Percentiles rank a stretch among this genome's conserved stretches.
These are phyloP conservation scores for Chrysanthemum lavandulifolium DNA, from an alignment of 129 eudicot genomes.

Conservation along the genomic window DNA sequence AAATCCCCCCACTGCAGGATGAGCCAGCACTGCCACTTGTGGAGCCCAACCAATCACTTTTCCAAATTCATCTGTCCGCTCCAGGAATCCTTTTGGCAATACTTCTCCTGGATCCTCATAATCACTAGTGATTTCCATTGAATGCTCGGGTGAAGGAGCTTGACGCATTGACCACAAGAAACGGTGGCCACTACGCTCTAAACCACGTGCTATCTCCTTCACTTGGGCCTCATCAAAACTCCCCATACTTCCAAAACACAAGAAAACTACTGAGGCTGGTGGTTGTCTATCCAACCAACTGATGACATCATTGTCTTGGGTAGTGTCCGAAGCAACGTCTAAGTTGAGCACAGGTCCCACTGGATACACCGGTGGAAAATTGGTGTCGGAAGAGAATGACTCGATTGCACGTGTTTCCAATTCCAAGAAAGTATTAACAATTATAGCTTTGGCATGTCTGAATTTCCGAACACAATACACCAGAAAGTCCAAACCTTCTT, in stretches of 20 bases:
- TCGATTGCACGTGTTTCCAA: not conserved
- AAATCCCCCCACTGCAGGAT: not conserved
- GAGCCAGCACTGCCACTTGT: not conserved
- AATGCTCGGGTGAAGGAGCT: not conserved
- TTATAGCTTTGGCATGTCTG: not conserved
- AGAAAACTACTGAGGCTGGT: not conserved
- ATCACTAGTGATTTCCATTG: not conserved
- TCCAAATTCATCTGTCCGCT: not conserved
- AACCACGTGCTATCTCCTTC: not conserved
- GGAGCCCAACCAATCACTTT: conserved; percentile 3
- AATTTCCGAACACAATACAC: not conserved
- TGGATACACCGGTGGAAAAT: not conserved
- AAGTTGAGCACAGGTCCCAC: conserved; percentile 1
- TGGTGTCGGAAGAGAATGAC: not conserved
- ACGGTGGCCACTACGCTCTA: conserved; percentile 17
- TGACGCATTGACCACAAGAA: conserved; percentile 1
- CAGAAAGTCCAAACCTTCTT: not conserved
- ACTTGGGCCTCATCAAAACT: not conserved
- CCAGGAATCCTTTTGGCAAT: not conserved
- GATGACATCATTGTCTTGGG: not conserved
- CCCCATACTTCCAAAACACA: conserved; percentile 12
- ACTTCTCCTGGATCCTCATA: not conserved
- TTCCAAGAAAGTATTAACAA: conserved; percentile 6
- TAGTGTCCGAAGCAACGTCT: not conserved
- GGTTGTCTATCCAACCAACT: conserved; percentile 9